Conservation (phyloP, 495 filamentous ascomycete genomes). For the Parmelia sp. region DNA sequence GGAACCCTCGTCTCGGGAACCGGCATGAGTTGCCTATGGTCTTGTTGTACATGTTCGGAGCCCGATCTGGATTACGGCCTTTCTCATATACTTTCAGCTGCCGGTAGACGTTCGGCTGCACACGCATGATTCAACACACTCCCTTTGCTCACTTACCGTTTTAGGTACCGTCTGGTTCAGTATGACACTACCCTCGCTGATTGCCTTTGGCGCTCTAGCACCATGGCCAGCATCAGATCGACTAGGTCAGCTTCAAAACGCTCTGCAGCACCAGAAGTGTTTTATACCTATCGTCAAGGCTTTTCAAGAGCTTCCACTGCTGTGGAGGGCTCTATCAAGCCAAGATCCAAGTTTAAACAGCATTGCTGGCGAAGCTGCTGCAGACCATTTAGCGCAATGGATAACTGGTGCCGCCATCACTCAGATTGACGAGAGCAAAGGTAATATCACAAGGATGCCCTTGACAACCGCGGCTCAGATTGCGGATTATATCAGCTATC, state of each 20-base stretch:
- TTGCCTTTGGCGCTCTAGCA: constrained; percentile 17
- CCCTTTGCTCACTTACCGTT: background rate
- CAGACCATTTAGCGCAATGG: constrained; percentile 10
- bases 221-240: constrained; percentile 17
- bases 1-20: constrained; percentile 2
- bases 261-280: constrained; percentile 8
- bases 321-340: constrained; percentile 9
- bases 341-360: constrained; percentile 4
- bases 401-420: background rate
- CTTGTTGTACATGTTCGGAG: constrained; percentile 4
- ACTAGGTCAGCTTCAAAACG: constrained; percentile 11
- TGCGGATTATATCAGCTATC: constrained; percentile 11
- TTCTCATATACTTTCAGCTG: constrained; percentile 10
- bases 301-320: constrained; percentile 9
- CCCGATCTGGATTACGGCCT: background rate
- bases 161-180: background rate
- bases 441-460: constrained; percentile 15
- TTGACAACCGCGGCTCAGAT: constrained; percentile 11
- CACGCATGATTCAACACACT: background rate
- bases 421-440: constrained; percentile 6
- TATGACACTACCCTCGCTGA: constrained; percentile 17
- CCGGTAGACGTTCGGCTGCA: background rate
- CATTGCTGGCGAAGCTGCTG: constrained; percentile 11
- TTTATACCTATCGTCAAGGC: constrained; percentile 11
- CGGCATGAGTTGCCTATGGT: constrained; percentile 2